Base-by-base conservation (phyloP, 768 basidiomycete genomes). In the Aureoboletus auriporus region DNA sequence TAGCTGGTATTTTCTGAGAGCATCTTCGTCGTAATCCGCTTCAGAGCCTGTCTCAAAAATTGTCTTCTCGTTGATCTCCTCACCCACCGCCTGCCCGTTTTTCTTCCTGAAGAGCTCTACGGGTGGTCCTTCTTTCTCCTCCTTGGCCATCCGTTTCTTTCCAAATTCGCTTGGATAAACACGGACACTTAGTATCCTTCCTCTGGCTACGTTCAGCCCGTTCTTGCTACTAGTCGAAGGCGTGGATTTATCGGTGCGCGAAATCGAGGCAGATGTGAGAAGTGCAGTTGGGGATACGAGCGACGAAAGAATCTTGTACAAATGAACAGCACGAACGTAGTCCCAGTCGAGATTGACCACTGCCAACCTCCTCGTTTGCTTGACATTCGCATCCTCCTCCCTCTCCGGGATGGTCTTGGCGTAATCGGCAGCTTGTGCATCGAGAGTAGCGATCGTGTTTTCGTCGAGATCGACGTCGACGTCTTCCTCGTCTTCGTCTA, bases 261-360 rank as follows among this genome's bases (percentile, higher is more conserved):
- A 31, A 57, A 60, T 51, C 3, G 63, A 64, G 4, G 70, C 4
- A 12, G 54, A 62, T 16, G 70, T 53, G 14, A 73, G 62, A 12
- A 81, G 72, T 6, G 80, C 77, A 10, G 75, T 69, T 12, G 79
- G 67, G 6, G 88, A 85, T 6, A 95, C 76, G 36, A 93, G 78
- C 3, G 94, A 97, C 14, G 89, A 82, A 69, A 90, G 91, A 31
- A 97, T 89, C 69, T 89, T 92, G 79, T 84, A 96, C 11, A 99
- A 72, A 64, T 98, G 93, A 16, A 71, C 71, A 0, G 95, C 92
- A 47, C 87, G 86, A 43, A 98, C 82, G 68, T 97, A 80, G 65
- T 98, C 96, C 96, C 96, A 99, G 69, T 99, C 96, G 44, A 98
- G 79, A 65, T 98, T 97, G 54, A 98, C 95, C 39, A 87, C 79